Conservation (phyloP, 176 grass and related monocot genomes). For the Lolium rigidum region DNA sequence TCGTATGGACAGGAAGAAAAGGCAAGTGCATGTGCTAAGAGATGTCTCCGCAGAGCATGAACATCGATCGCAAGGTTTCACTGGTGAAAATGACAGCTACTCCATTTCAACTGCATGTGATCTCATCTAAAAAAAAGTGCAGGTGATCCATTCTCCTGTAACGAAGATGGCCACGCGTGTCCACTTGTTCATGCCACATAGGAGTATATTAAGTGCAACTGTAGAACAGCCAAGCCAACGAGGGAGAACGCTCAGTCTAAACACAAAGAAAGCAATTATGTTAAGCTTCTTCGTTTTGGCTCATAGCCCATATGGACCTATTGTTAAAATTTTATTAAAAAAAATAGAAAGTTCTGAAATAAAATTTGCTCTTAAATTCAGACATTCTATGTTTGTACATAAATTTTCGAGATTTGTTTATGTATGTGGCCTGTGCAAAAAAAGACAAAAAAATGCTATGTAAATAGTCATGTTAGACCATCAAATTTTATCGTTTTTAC, state of each 20-base stretch:
- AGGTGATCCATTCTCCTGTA: neutral
- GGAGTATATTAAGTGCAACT: neutral
- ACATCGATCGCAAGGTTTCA: neutral
- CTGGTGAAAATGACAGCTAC: neutral
- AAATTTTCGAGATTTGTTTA: too few species aligned
- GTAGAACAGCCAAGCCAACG: neutral
- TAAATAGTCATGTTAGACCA: too few species aligned
- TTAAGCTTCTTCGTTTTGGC: neutral
- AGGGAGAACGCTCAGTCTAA: neutral
- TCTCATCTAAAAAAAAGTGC: too few species aligned
- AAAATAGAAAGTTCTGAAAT: too few species aligned
- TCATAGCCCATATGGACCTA: too few species aligned
- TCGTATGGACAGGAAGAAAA: neutral
- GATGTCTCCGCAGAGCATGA: neutral
- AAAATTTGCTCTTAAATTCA: too few species aligned
- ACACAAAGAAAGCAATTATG: neutral
- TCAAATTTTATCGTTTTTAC: too few species aligned
- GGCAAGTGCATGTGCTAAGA: neutral
- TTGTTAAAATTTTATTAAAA: too few species aligned
- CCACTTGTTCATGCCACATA: neutral
- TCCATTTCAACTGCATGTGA: neutral
- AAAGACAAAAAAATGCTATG: too few species aligned
- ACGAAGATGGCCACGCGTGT: neutral
- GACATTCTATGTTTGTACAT: too few species aligned
- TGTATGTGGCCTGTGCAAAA: too few species aligned